Evolutionary conservation across 2,329 filamentous ascomycete species (phyloP).

Genomic region (Diaporthe amygdali): DNA sequence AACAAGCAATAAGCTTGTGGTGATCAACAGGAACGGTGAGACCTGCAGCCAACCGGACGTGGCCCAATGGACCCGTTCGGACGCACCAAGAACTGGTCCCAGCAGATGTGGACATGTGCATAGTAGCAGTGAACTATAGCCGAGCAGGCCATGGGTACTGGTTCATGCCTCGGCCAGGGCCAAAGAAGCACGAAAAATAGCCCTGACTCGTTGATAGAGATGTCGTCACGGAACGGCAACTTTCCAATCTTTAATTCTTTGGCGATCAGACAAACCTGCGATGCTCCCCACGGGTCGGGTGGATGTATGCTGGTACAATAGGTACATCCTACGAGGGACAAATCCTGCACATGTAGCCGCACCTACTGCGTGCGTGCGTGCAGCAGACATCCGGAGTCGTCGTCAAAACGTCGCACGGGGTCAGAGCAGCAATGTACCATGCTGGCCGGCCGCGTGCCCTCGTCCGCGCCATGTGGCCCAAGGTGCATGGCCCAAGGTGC

Average conservation of each 20-base stretch:
- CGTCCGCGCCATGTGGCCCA: background rate
- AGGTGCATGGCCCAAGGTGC: background rate
- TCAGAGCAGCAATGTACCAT: background rate
- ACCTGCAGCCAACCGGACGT: conserved; percentile 1
- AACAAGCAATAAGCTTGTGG: conserved; percentile 9
- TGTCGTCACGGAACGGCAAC: background rate
- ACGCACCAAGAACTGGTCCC: background rate
- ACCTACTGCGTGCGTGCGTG: too few species aligned
- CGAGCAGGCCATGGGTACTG: background rate
- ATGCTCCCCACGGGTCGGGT: too few species aligned
- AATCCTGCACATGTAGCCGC: too few species aligned
- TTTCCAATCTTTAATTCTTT: background rate
- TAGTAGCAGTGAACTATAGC: background rate
- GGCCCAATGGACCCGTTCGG: background rate
- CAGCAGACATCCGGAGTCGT: too few species aligned
- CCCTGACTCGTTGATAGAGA: background rate
- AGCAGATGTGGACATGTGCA: background rate
- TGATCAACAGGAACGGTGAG: conserved; percentile 13
- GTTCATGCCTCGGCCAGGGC: background rate
- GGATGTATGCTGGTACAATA: background rate
- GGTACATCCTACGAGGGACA: too few species aligned
- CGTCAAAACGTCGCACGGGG: background rate
- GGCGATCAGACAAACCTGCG: too few species aligned
- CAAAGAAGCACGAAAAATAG: background rate
- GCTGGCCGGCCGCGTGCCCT: background rate